A percentile compares a stretch with the other conserved stretches of the same genome.
These are phyloP conservation scores for Beauveria australis DNA, from an alignment of 2,329 filamentous ascomycete species.

Conservation along the genomic window DNA sequence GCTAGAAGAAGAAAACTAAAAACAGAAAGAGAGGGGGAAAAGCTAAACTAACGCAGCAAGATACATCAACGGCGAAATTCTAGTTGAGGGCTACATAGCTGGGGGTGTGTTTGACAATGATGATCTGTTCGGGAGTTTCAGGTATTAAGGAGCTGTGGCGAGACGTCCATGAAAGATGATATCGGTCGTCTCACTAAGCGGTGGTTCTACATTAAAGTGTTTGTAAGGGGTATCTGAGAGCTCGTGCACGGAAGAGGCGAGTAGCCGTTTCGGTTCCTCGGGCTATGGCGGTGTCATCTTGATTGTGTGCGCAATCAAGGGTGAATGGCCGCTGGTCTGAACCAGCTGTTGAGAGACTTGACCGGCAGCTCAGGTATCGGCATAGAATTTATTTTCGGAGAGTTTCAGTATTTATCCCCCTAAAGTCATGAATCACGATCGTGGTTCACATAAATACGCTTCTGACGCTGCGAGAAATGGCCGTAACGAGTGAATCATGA, in stretches of 20 bases:
- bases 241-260: not conserved
- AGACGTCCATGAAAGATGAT: not conserved
- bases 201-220: not conserved
- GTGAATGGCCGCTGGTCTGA: not conserved
- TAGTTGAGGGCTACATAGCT: not conserved
- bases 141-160: not conserved
- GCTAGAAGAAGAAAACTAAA: too few relatives aligned
- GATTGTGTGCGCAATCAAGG: not conserved
- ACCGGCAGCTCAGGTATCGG: too few relatives aligned
- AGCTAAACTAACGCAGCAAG: not conserved
- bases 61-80: not conserved
- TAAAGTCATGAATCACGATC: not conserved
- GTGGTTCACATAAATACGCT: not conserved
- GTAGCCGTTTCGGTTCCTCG: not conserved
- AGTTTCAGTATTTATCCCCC: not conserved
- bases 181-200: not conserved
- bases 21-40: too few relatives aligned
- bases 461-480: not conserved
- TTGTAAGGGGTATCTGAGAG: not conserved
- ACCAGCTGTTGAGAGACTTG: not conserved
- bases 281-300: not conserved
- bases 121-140: not conserved
- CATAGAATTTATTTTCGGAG: not conserved
- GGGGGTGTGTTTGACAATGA: constrained; percentile 1
- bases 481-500: not conserved